A percentile compares a stretch with the other conserved stretches of the same genome.
Conservation (phyloP, 2,329 filamentous ascomycete genomes). For the Fusarium setosum region DNA sequence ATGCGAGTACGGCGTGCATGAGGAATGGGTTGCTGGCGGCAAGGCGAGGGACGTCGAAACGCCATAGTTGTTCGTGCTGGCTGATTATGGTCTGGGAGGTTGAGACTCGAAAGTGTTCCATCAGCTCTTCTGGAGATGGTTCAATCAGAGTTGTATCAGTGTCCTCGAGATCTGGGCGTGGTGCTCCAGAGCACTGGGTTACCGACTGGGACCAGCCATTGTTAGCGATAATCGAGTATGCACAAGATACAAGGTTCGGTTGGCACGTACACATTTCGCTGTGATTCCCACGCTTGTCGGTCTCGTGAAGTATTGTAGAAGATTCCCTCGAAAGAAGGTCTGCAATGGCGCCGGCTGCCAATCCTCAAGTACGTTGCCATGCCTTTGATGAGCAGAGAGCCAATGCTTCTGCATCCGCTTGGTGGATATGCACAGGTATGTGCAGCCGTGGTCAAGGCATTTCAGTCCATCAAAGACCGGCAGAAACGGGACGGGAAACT, state of each 20-base stretch:
- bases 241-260: no score
- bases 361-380: conserved; percentile 3
- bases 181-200: no score
- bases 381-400: conserved; percentile 9
- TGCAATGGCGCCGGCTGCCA: conserved; percentile 12
- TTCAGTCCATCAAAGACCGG: conserved; percentile 8
- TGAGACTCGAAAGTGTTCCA: neutral
- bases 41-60: neutral
- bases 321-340: conserved; percentile 28
- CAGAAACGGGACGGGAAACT: conserved; percentile 20
- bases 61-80: neutral
- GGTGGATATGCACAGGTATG: conserved; percentile 22
- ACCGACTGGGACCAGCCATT: no score
- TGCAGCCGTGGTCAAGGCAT: conserved; percentile 7
- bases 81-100: conserved; percentile 5
- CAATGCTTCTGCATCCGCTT: conserved; percentile 33
- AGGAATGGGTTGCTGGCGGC: conserved; percentile 7
- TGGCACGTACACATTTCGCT: no score
- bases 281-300: no score
- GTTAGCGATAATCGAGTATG: no score
- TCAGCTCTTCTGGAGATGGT: neutral
- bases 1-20: conserved; percentile 9
- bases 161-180: neutral
- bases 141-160: neutral
- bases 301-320: conserved; percentile 23